phyloP scores from a whole-genome alignment of 305 asterid species.

The Fraxinus baroniana region DNA sequence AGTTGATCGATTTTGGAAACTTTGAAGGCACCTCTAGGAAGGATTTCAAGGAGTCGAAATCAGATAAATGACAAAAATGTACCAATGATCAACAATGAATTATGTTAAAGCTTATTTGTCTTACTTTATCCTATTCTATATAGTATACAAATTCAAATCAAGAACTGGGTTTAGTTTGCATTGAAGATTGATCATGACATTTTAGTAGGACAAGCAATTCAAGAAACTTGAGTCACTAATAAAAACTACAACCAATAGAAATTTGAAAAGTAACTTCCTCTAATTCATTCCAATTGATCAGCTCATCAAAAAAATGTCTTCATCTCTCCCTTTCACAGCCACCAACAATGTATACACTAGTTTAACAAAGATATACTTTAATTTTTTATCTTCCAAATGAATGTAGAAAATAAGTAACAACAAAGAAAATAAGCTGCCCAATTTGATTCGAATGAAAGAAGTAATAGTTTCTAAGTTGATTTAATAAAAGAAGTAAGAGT shows the following conservation, averaged over 20 bases:
- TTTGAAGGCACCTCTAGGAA: background rate
- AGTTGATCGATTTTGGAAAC: no score
- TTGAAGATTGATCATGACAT: constrained; percentile 22
- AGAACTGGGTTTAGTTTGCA: constrained; percentile 27
- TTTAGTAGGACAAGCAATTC: background rate
- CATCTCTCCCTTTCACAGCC: constrained; percentile 43
- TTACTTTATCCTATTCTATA: constrained; percentile 17
- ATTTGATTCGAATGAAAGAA: no score
- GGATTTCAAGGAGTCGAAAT: background rate
- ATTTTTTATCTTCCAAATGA: constrained; percentile 13
- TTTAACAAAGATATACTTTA: constrained; percentile 18
- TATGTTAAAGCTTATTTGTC: constrained; percentile 32
- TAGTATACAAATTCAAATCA: constrained; percentile 14
- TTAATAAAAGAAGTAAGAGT: no score
- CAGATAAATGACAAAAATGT: background rate
- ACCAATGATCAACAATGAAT: no score
- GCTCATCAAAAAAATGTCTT: constrained; percentile 35
- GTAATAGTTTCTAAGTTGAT: no score
- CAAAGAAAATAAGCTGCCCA: no score
- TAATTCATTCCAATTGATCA: constrained; percentile 26
- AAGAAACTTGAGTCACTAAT: background rate
- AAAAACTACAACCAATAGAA: background rate
- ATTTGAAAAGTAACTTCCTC: constrained; percentile 29
- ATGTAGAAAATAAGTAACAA: no score
- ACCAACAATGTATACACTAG: constrained; percentile 5